Percentiles rank a stretch among this genome's conserved stretches.
Conservation (phyloP, 441 rosid genomes). For the Sinapis alba region DNA sequence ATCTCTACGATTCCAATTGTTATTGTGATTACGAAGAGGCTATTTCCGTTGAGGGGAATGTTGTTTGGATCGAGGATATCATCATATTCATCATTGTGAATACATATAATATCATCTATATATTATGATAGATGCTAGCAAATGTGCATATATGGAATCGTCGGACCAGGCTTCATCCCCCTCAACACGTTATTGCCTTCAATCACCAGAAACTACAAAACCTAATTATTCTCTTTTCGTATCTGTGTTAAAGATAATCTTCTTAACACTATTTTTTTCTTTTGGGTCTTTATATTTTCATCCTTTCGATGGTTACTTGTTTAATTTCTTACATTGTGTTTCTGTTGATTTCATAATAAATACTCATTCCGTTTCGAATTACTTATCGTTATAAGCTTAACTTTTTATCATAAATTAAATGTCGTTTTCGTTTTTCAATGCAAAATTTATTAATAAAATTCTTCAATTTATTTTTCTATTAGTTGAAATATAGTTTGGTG, state of each 20-base stretch:
- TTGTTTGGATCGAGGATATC: constrained; percentile 39
- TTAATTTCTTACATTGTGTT: background rate
- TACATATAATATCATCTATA: background rate
- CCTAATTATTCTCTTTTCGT: background rate
- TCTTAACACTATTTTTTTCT: background rate
- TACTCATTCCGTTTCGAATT: too few relatives aligned
- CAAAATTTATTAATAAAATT: too few relatives aligned
- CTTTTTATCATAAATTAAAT: too few relatives aligned
- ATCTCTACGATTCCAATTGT: background rate
- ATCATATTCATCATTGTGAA: constrained; percentile 1
- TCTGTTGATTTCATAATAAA: background rate
- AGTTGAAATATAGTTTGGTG: too few relatives aligned
- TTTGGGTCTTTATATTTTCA: background rate
- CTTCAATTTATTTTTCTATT: too few relatives aligned
- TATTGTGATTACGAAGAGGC: constrained; percentile 17
- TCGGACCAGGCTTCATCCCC: constrained; percentile 45
- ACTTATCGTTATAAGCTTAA: too few relatives aligned
- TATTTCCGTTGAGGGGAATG: constrained; percentile 37
- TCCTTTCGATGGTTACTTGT: background rate
- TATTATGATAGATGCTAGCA: background rate
- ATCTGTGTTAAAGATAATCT: background rate
- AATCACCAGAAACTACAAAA: background rate
- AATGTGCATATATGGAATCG: constrained; percentile 12
- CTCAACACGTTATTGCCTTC: constrained; percentile 30
- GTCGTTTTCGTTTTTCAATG: too few relatives aligned